phyloP scores from a whole-genome alignment of 345 rosid genomes.

The Hevea brasiliensis region DNA sequence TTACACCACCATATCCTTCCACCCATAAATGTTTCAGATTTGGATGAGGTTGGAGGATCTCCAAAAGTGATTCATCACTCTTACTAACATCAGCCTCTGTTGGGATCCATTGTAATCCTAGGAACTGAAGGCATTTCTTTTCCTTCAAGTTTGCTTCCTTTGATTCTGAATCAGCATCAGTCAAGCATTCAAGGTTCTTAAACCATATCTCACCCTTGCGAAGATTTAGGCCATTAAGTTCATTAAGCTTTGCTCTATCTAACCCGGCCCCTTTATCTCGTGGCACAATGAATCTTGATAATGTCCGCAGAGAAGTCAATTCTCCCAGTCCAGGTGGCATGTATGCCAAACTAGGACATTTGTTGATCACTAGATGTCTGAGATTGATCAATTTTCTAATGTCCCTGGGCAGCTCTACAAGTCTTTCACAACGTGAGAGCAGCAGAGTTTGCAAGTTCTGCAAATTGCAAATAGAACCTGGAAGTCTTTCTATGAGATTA shows the following conservation, averaged over 20 bases:
- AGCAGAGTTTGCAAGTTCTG: constrained; percentile 11
- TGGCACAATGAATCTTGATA: constrained; percentile 14
- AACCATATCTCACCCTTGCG: constrained; percentile 12
- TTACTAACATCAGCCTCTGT: neutral
- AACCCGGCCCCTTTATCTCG: neutral
- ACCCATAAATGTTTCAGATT: constrained; percentile 17
- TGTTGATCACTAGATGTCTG: neutral
- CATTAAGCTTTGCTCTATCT: constrained; percentile 4
- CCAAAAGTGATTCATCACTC: neutral
- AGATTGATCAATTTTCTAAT: constrained; percentile 10
- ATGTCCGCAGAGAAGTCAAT: constrained; percentile 23
- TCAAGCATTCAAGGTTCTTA: constrained; percentile 1
- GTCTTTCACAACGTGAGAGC: constrained; percentile 10
- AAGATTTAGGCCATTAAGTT: constrained; percentile 18
- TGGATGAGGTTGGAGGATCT: constrained; percentile 12
- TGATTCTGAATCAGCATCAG: constrained; percentile 5
- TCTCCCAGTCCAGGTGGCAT: constrained; percentile 29
- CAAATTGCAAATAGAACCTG: constrained; percentile 6
- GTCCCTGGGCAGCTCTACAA: constrained; percentile 6
- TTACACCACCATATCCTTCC: constrained; percentile 8
- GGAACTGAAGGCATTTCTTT: constrained; percentile 7
- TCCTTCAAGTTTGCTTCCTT: constrained; percentile 18
- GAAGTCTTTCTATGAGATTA: constrained; percentile 10
- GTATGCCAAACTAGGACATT: neutral
- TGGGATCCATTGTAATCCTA: constrained; percentile 12